Conservation (phyloP, 139 green algal genomes). For the Tetraselmis chui region DNA sequence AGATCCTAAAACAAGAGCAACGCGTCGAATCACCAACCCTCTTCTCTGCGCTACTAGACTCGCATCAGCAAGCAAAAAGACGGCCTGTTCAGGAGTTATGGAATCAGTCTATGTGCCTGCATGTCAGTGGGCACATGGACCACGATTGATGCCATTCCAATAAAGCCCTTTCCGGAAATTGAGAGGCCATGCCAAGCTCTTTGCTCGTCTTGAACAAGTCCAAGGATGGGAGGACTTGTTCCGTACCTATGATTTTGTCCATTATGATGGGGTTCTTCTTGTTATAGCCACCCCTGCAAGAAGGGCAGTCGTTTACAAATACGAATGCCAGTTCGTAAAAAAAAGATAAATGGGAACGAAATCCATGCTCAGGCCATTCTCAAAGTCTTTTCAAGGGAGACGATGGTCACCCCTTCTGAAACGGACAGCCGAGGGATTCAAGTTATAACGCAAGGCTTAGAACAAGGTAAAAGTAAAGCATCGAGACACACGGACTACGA, state of each 20-base stretch:
- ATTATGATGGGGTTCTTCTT: constrained; percentile 29
- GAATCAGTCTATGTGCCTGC: no score
- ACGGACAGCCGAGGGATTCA: neutral
- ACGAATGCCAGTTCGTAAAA: no score
- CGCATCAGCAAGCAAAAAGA: neutral
- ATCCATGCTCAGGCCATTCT: constrained; percentile 25
- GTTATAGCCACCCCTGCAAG: constrained; percentile 27
- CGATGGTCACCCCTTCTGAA: neutral
- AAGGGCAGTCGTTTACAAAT: no score
- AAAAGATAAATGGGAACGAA: no score
- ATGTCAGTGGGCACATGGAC: no score
- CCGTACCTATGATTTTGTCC: constrained; percentile 13
- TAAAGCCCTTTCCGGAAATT: neutral
- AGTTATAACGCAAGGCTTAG: neutral
- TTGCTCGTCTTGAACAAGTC: no score
- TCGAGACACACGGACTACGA: no score
- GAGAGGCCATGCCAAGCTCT: neutral
- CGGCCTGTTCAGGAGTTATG: no score
- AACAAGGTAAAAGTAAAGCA: no score
- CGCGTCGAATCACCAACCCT: constrained; percentile 1
- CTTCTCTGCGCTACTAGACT: no score
- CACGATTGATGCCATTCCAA: neutral
- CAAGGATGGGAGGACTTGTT: no score
- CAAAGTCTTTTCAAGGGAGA: neutral
- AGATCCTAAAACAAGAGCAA: constrained; percentile 22